Base-by-base conservation (phyloP, 192 early-diverging fungal genomes). In the Jimgerdemannia lactiflua region DNA sequence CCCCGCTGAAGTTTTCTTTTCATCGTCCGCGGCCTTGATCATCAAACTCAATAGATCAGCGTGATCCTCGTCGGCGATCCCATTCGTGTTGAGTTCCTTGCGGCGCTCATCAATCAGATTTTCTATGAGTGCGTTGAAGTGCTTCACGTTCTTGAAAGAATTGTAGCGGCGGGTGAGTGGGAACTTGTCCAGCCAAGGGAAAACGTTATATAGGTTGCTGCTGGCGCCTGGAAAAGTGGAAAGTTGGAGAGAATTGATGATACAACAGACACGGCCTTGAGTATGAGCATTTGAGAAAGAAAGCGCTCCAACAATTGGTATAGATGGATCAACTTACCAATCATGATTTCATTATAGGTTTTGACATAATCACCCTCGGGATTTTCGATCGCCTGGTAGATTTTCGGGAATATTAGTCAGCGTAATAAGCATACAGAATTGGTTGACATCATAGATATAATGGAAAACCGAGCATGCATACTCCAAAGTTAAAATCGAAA, bases 401-500 rank as follows among this genome's bases (percentile, higher is more conserved):
- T n/a, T 59, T 59, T 59, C 6, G 6, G 14, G 49, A 59, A 59
- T 59, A 14, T 14, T 10, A 59, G 6, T 59, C 14, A 59, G 14
- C 14, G 14, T 59, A 59, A 1, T 10, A 59, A 59, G 2, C 49
- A 59, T 10, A 59, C 49, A 59, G 77, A 81, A 59, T 81, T 70
- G n/a, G 75, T 72, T 66, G 43, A 63, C 10, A 17, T 39, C 42
- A 68, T 9, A 2, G 72, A 41, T 43, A 18, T 41, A 17, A 59
- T 59, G 29, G 8, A 70, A 10, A 20, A 41, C 64, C 11, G 49
- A 74, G 66, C 18, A 41, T 68, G 64, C 78, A 39, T 68, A 68
- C 67, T 19, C 40, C 40, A 43, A 78, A 78, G 29, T 78, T 68
- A 43, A 68, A 68, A 9, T 74, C 76, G 72, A 81, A 81, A 8